Evolutionary conservation across 1,284 basidiomycete species (phyloP).

Genomic region (Inonotus obliquus): DNA sequence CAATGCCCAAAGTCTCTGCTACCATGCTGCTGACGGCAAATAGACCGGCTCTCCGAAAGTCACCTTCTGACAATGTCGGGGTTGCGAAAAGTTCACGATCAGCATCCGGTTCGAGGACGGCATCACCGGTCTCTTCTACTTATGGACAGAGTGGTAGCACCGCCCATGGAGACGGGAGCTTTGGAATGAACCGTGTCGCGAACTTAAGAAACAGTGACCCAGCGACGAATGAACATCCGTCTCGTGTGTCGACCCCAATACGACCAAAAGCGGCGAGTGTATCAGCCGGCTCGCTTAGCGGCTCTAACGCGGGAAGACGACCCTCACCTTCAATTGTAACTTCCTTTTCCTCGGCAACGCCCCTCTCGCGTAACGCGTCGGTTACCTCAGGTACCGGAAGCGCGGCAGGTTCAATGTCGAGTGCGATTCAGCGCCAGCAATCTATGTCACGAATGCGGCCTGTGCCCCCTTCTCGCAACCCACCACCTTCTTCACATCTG

Average conservation of each 20-base stretch:
- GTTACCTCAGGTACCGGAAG: conserved; percentile 4
- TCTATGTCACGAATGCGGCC: conserved; percentile 16
- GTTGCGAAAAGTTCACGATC: background rate
- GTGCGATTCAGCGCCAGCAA: conserved; percentile 11
- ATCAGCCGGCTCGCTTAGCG: conserved; percentile 11
- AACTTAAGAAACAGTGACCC: conserved; percentile 5
- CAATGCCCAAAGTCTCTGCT: conserved; percentile 8
- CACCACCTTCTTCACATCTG: conserved; percentile 12
- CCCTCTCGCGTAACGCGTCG: conserved; percentile 13
- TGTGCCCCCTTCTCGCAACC: conserved; percentile 17
- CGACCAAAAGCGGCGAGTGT: conserved; percentile 9
- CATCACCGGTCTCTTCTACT: background rate
- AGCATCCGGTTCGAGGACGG: conserved; percentile 2
- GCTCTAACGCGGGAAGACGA: background rate
- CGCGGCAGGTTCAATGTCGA: conserved; percentile 1
- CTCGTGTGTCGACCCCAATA: conserved; percentile 1
- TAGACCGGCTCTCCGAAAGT: conserved; percentile 7
- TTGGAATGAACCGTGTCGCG: conserved; percentile 2
- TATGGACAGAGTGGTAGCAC: background rate
- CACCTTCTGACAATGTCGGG: conserved; percentile 9
- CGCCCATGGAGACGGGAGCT: background rate
- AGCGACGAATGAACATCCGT: background rate
- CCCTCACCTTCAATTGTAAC: conserved; percentile 11
- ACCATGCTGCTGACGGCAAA: conserved; percentile 6
- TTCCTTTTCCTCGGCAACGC: conserved; percentile 9